These are phyloP conservation scores for Xylariaceae sp. DNA, from an alignment of 2,329 filamentous ascomycete species.

Conservation along the genomic window DNA sequence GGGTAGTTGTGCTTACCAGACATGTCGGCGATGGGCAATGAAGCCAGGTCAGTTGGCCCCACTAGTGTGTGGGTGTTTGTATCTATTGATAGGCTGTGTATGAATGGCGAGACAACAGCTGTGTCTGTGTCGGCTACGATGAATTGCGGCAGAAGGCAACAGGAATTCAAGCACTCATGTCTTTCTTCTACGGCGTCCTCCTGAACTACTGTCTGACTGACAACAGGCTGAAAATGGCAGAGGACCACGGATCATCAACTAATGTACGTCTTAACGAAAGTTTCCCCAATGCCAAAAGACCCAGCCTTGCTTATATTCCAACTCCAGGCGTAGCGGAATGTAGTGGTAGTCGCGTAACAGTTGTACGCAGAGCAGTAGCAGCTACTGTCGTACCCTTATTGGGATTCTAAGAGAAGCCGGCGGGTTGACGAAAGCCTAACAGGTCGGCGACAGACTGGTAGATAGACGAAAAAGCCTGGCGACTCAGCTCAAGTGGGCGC, in stretches of 20 bases:
- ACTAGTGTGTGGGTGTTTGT: slow-evolving; percentile 4
- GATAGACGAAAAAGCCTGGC: background rate
- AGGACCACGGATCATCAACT: slow-evolving; percentile 19
- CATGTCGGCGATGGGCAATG: slow-evolving; percentile 23
- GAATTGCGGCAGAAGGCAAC: slow-evolving; percentile 12
- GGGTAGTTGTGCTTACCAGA: slow-evolving; percentile 31
- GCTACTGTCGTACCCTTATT: background rate
- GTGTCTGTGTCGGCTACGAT: slow-evolving; percentile 25
- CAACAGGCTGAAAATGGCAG: slow-evolving; percentile 19
- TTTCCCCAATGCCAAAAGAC: slow-evolving; percentile 15
- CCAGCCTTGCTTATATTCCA: slow-evolving; percentile 12
- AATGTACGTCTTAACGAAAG: slow-evolving; percentile 18
- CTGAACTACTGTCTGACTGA: slow-evolving; percentile 29
- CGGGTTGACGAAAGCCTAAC: background rate
- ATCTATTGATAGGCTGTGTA: slow-evolving; percentile 13
- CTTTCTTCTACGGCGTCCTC: slow-evolving; percentile 31
- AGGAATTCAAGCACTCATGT: slow-evolving; percentile 30
- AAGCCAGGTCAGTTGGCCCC: slow-evolving; percentile 10
- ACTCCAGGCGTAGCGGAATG: slow-evolving; percentile 9
- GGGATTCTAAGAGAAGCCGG: background rate
- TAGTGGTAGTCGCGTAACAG: background rate
- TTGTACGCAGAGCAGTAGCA: background rate
- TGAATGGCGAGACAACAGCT: slow-evolving; percentile 13
- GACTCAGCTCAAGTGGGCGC: background rate
- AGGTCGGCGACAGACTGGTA: too few relatives aligned